A percentile compares a stretch with the other conserved stretches of the same genome.
phyloP scores from a whole-genome alignment of 495 filamentous ascomycete species.

The Pyrenula aspistea region DNA sequence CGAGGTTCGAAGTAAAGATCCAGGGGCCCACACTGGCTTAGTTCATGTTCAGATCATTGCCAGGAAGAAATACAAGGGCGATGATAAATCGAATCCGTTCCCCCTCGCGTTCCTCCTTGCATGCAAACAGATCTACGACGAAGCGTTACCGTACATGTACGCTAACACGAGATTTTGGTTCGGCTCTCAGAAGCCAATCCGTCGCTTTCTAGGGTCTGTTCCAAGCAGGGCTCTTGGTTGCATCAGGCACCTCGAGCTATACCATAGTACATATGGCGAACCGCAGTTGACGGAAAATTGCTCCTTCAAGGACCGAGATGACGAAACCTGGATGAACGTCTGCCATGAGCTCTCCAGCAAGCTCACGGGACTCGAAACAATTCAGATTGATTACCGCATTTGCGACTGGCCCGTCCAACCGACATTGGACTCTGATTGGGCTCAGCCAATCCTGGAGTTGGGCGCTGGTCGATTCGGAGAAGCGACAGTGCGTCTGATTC shows the following conservation, averaged over 20 bases:
- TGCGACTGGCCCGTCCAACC: conserved; percentile 11
- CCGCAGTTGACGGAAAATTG: conserved; percentile 6
- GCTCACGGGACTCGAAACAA: conserved; percentile 4
- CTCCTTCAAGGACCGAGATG: conserved; percentile 10
- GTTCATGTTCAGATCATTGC: conserved; percentile 5
- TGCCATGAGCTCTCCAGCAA: conserved; percentile 7
- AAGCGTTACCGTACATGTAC: conserved; percentile 12
- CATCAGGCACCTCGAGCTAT: conserved; percentile 14
- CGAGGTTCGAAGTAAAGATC: neutral
- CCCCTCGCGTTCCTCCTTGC: conserved; percentile 6
- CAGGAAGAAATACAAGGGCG: neutral
- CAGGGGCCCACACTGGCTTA: neutral
- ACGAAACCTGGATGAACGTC: conserved; percentile 8
- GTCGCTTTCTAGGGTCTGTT: conserved; percentile 7
- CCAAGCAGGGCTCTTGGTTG: conserved; percentile 2
- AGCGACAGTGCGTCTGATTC: neutral
- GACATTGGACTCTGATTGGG: conserved; percentile 11
- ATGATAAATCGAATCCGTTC: neutral
- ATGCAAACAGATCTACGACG: conserved; percentile 7
- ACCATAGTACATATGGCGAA: conserved; percentile 18
- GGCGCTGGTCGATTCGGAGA: neutral
- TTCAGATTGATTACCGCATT: conserved; percentile 11
- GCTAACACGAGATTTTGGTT: conserved; percentile 15
- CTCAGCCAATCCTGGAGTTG: conserved; percentile 10
- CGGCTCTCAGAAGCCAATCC: conserved; percentile 4